Evolutionary conservation across 2,329 filamentous ascomycete genomes (phyloP).

Genomic region (Ophiosphaerella herpotricha): DNA sequence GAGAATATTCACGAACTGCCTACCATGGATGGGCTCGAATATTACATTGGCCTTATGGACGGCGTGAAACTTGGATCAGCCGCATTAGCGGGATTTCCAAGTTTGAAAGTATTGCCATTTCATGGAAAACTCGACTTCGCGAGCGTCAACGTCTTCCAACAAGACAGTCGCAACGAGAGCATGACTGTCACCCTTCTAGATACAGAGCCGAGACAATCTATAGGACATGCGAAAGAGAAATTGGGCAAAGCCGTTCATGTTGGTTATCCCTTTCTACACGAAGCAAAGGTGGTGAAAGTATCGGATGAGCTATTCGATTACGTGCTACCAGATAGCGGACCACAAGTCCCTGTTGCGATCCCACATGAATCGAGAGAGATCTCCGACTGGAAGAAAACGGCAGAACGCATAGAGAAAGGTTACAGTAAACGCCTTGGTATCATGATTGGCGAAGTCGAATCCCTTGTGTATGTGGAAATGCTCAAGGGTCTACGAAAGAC

Average conservation of each 20-base stretch:
- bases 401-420: constrained; percentile 78
- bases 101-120: constrained; percentile 82
- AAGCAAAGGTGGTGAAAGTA: constrained; percentile 85
- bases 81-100: constrained; percentile 93
- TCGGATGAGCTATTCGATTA: constrained; percentile 96
- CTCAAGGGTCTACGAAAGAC: constrained; percentile 89
- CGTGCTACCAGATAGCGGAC: constrained; percentile 67
- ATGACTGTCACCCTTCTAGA: constrained; percentile 86
- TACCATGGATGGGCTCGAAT: constrained; percentile 85
- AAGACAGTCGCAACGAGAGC: constrained; percentile 94
- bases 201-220: constrained; percentile 70
- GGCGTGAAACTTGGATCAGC: constrained; percentile 80
- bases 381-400: constrained; percentile 81
- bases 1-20: constrained; percentile 97
- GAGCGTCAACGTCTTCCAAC: constrained; percentile 91
- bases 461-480: constrained; percentile 89
- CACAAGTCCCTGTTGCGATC: constrained; percentile 64
- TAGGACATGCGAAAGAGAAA: constrained; percentile 74
- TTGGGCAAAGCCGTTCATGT: constrained; percentile 87
- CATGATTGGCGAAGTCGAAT: constrained; percentile 83
- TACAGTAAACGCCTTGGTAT: constrained; percentile 93
- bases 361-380: constrained; percentile 79
- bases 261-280: constrained; percentile 92
- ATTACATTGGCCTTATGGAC: constrained; percentile 79
- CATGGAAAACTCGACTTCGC: constrained; percentile 82